Evolutionary conservation across 139 green algal genomes (phyloP), one percentile per base, ranked within the genome.

Genomic region (Chlamydomonas incerta): DNA sequence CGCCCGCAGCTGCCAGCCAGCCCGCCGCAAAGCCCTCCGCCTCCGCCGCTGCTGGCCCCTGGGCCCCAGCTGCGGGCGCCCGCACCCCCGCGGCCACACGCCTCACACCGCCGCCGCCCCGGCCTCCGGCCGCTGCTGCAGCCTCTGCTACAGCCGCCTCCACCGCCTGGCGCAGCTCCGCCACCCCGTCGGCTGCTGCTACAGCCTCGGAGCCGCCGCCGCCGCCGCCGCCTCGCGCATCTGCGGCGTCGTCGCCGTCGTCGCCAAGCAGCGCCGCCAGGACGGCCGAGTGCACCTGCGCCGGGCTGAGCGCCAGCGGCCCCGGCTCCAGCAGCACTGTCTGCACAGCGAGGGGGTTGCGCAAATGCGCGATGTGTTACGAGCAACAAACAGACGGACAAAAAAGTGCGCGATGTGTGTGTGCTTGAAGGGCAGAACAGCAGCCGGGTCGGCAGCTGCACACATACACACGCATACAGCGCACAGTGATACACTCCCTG

Each of bases 261-360:
- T 41, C 41, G 5, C 50, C 77, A 34, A 87, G 58, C 57, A 87
- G 58, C 28, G 70, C 71, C 1, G 37, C 29, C 70, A 87, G 71
- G 29, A 80, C 81, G 8, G 70, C 3, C 8, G 69, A 10, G 3
- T 73, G 81, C 10, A 80, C 81, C 35, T 80, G 17, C 18, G 28
- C 18, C 1, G 70, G 81, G 31, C 72, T 50, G 13, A 87, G 57
- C 21, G n/a, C 21, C 33, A 72, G 41, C 14, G 81, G 81, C 15
- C 68, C 81, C 23, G 69, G 37, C 37, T 82, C 73, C 73, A 81
- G 63, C 35, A 83, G 60, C 58, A 82, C 35, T 6, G 18, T 28
- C 33, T 63, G 46, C 20, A 26, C 21, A 8, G 57, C 21, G 57
- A 24, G 57, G 8, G 57, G n/a, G n/a, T n/a, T 23, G 20, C 20